Conservation (phyloP, 441 rosid genomes). For the Gossypium trilobum region DNA sequence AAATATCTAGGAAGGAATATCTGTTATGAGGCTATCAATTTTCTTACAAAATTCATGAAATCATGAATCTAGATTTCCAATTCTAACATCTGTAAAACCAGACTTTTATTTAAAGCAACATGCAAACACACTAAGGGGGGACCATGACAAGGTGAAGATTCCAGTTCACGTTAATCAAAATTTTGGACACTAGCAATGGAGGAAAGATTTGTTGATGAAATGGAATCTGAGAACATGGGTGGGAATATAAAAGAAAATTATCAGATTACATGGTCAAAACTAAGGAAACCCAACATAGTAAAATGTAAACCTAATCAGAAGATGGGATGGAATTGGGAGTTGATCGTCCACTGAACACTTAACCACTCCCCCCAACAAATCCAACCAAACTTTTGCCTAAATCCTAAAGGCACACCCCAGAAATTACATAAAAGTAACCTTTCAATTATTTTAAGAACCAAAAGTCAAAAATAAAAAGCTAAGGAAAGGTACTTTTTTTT, state of each 20-base stretch:
- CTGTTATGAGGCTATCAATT: too few species aligned
- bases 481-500: not conserved
- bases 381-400: not conserved
- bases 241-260: not conserved
- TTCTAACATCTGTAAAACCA: not conserved
- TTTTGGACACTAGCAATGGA: conserved; percentile 12
- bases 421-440: not conserved
- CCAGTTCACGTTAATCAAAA: conserved; percentile 17
- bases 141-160: conserved; percentile 26
- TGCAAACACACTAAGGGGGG: conserved; percentile 16
- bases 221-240: conserved; percentile 35
- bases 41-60: too few species aligned
- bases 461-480: not conserved
- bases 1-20: not conserved
- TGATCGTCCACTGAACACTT: conserved; percentile 11
- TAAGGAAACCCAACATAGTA: conserved; percentile 16
- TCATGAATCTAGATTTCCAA: too few species aligned
- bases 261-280: conserved; percentile 22
- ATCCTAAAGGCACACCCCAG: not conserved
- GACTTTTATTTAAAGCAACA: conserved; percentile 8
- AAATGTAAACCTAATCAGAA: conserved; percentile 13
- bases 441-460: not conserved
- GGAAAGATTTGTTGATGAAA: conserved; percentile 11
- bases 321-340: not conserved
- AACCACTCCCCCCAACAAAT: conserved; percentile 23